These are phyloP conservation scores for Blepharisma stoltei DNA, from an alignment of 73 alveolate species.

Conservation along the genomic window DNA sequence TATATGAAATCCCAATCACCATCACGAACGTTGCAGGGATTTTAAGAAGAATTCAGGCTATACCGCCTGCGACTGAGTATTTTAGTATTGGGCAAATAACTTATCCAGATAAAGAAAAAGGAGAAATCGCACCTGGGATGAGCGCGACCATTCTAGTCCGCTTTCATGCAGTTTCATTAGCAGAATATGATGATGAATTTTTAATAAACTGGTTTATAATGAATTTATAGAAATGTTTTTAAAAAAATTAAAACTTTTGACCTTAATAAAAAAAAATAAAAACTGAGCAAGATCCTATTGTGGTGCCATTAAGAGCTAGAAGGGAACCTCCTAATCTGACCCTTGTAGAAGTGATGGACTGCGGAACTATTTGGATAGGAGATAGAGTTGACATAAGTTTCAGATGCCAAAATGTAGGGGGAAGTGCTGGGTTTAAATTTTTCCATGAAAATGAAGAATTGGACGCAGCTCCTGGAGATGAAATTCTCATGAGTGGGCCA, in stretches of 20 bases:
- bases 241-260: too few relatives aligned
- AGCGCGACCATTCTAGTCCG: slow-evolving; percentile 64
- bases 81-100: slow-evolving; percentile 72
- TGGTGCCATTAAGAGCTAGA: slow-evolving; percentile 83
- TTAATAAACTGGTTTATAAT: too few relatives aligned
- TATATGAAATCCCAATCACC: slow-evolving; percentile 84
- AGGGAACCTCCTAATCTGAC: slow-evolving; percentile 89
- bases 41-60: slow-evolving; percentile 68
- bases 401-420: slow-evolving; percentile 88
- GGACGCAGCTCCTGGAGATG: slow-evolving; percentile 51
- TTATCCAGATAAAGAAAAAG: slow-evolving; percentile 73
- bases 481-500: slow-evolving; percentile 75
- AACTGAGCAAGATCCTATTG: slow-evolving; percentile 80
- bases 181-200: slow-evolving; percentile 77
- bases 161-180: slow-evolving; percentile 85
- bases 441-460: slow-evolving; percentile 81
- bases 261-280: too few relatives aligned
- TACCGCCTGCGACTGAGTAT: slow-evolving; percentile 80
- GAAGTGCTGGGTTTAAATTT: slow-evolving; percentile 92
- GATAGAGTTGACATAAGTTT: slow-evolving; percentile 89
- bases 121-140: slow-evolving; percentile 94
- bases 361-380: slow-evolving; percentile 81
- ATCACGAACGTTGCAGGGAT: slow-evolving; percentile 79
- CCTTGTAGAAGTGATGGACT: slow-evolving; percentile 78
- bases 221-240: too few relatives aligned